phyloP scores from a whole-genome alignment of 495 filamentous ascomycete species.

The Penicillium paxilli region DNA sequence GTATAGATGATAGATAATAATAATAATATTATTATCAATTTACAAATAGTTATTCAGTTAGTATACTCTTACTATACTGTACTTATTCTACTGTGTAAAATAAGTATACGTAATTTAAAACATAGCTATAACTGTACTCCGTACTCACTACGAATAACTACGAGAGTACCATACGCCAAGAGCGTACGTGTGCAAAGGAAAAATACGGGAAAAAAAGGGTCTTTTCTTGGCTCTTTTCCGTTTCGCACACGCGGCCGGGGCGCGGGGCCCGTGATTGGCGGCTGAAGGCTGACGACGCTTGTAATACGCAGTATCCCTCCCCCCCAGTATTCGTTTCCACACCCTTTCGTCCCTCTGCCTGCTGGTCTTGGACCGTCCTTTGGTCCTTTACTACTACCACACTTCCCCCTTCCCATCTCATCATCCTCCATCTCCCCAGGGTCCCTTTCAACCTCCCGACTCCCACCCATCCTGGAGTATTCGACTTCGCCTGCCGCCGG shows the following conservation, averaged over 20 bases:
- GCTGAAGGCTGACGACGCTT: constrained; percentile 49
- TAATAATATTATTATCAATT: no score
- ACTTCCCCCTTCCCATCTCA: constrained; percentile 7
- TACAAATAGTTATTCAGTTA: no score
- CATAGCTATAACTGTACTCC: no score
- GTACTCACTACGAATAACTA: background rate
- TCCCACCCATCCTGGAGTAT: constrained; percentile 22
- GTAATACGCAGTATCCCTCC: constrained; percentile 23
- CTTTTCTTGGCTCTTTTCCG: constrained; percentile 32
- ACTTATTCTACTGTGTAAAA: no score
- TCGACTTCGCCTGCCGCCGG: constrained; percentile 19
- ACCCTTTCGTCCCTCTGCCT: constrained; percentile 8
- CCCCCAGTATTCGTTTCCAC: constrained; percentile 6
- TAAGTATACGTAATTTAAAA: no score
- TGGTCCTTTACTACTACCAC: constrained; percentile 5
- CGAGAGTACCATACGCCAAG: constrained; percentile 8
- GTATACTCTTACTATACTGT: no score
- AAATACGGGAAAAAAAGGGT: constrained; percentile 30
- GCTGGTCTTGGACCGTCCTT: constrained; percentile 9
- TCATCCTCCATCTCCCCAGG: constrained; percentile 8
- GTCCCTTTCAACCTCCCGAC: constrained; percentile 12
- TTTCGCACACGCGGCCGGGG: constrained; percentile 48
- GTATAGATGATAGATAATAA: no score
- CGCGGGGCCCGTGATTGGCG: constrained; percentile 43
- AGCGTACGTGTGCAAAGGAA: constrained; percentile 25